Evolutionary conservation across 768 basidiomycete species (phyloP), one percentile per base, ranked within the genome.

Genomic region (Rhodotorula kratochvilovae): DNA sequence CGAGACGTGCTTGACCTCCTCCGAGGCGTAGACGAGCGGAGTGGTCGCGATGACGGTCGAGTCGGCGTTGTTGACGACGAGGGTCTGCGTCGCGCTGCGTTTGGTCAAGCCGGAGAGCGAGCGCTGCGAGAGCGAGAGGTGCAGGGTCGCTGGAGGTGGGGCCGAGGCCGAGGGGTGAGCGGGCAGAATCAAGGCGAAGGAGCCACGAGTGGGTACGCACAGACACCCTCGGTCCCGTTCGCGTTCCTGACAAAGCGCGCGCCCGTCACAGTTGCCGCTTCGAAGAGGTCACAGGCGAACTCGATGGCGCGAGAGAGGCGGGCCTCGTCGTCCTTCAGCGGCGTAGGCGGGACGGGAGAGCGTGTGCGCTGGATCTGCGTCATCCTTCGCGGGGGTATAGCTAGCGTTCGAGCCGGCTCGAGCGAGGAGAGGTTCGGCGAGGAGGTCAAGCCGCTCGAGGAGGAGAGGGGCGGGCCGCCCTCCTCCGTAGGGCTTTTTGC

Each of bases 1-100:
- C 10, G 80, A 76, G n/a, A 82, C 81, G 57, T 67, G 66, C 50
- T 66, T 60, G 50, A 75, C 62, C 19, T 64, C 66, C 5, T 58
- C 48, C 15, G 64, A 56, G 36, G 53, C 45, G 21, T 43, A 42
- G 51, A 58, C 45, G 29, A 45, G 0, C 0, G 63, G 60, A 0
- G 70, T 61, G 12, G 46, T 11, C 5, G 55, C 43, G 25, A 71
- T 8, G 7, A 66, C 59, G 39, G 35, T 23, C 8, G 33, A 36
- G 25, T 68, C 31, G 58, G 45, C 17, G 0, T 36, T 13, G n/a
- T 31, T 25, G 29, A 71, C 51, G 31, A 48, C 21, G 36, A 74
- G 29, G 31, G 56, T 62, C 39, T 74, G 67, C 1, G 58, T 54
- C 0, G 42, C 25, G 1, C 53, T 25, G 25, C 61, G 70, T 56